phyloP scores from a whole-genome alignment of 2,329 filamentous ascomycete species.

The Epichloe scottii region DNA sequence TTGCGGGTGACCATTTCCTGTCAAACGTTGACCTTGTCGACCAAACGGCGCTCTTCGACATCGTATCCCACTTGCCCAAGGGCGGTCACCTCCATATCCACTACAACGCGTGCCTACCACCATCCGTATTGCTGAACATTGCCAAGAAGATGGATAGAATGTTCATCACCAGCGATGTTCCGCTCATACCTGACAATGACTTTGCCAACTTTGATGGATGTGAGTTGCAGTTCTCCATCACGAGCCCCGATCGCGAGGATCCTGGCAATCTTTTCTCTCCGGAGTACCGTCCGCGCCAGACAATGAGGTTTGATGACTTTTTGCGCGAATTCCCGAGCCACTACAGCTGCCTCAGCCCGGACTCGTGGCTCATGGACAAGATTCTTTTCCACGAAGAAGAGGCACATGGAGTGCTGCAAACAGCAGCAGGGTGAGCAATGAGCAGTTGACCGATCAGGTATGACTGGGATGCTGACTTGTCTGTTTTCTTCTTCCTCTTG shows the following conservation, averaged over 20 bases:
- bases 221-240: slow-evolving; percentile 51
- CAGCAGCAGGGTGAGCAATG: slow-evolving; percentile 37
- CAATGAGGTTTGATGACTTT: slow-evolving; percentile 32
- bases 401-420: slow-evolving; percentile 39
- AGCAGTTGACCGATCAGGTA: neutral
- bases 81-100: slow-evolving; percentile 63
- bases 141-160: slow-evolving; percentile 48
- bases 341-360: slow-evolving; percentile 15
- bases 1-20: slow-evolving; percentile 45
- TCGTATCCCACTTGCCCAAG: slow-evolving; percentile 52
- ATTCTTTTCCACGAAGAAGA: slow-evolving; percentile 50
- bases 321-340: slow-evolving; percentile 21
- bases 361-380: slow-evolving; percentile 48
- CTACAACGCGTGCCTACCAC: slow-evolving; percentile 61
- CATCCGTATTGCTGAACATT: slow-evolving; percentile 43
- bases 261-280: slow-evolving; percentile 35
- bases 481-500: too few species aligned
- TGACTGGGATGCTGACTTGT: neutral
- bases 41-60: slow-evolving; percentile 41
- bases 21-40: slow-evolving; percentile 41
- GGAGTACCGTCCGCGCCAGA: slow-evolving; percentile 31
- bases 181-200: slow-evolving; percentile 29
- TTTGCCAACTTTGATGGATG: slow-evolving; percentile 35
- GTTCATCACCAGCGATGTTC: slow-evolving; percentile 51
- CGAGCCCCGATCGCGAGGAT: slow-evolving; percentile 22